Conservation (phyloP, 2,329 filamentous ascomycete species). For the Colletotrichum kahawae region DNA sequence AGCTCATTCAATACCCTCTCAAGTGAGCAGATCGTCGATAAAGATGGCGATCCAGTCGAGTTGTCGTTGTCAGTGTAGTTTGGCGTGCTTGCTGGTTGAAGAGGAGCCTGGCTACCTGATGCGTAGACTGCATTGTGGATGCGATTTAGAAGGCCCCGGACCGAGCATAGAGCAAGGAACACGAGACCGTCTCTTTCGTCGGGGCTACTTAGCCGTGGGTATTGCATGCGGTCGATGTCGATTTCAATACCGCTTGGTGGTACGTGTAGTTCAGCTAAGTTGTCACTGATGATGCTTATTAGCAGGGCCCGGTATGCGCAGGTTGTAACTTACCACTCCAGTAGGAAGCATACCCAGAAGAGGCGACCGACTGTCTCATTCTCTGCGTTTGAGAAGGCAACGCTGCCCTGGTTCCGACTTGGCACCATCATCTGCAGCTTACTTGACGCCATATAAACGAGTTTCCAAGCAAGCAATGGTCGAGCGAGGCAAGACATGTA, state of each 20-base stretch:
- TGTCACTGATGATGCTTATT: background rate
- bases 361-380: background rate
- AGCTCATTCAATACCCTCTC: background rate
- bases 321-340: background rate
- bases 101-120: background rate
- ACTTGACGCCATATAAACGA: background rate
- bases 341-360: background rate
- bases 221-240: background rate
- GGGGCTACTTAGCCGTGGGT: background rate
- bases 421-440: background rate
- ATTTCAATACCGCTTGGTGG: background rate
- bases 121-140: background rate
- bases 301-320: background rate
- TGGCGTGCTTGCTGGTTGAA: background rate
- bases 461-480: background rate
- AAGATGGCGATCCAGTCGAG: background rate
- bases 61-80: background rate
- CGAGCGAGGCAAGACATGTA: background rate
- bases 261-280: background rate
- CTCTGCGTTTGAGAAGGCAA: background rate
- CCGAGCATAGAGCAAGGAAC: background rate
- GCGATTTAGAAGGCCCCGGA: background rate
- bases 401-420: background rate
- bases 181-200: background rate
- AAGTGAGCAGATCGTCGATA: background rate